Evolutionary conservation across 306 rosid genomes (phyloP), one percentile per base, ranked within the genome.

Genomic region (Sphenostylis stenocarpa): DNA sequence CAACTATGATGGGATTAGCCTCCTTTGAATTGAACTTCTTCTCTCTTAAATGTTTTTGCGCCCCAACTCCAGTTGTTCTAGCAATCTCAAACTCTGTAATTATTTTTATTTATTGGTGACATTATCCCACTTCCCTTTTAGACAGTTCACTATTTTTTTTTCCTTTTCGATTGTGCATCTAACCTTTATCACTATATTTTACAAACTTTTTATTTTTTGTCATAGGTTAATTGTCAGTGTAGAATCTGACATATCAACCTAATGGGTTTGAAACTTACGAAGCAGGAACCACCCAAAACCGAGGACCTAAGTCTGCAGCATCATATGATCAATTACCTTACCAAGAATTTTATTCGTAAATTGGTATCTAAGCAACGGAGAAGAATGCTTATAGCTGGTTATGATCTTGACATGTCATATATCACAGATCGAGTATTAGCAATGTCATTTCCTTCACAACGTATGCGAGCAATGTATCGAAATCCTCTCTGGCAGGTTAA

Each of bases 401-500:
- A 84, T 86, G 99, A 95, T 88, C 97, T 95, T 73, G 99, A 95
- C 87, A 95, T 95, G 99, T 83, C 99, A 28, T 92, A 92, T 78
- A 95, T 92, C 70, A 88, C 97, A 6, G 99, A 95, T 65, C 88
- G 84, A 24, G 48, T 95, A 15, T 70, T 95, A 48, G 99, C 97
- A 45, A 95, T 95, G 99, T 95, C 97, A 5, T 95, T 95, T 80
- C 99, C 99, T 36, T 90, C 99, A 0, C 91, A 95, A 66, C 91
- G 88, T 11, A 91, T 95, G 97, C 88, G 97, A 63, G 97, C 99
- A 29, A 36, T 95, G 93, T 92, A 84, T 68, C 90, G 97, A 60
- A 95, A 92, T 83, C 99, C 99, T 74, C 92, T 95, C 9, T 92
- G 99, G 99, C 99, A 95, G 83, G 97, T 95, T 66, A 92, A 95